Evolutionary conservation across 2,329 filamentous ascomycete species (phyloP).

Genomic region (Mycosphaerella arachidis): DNA sequence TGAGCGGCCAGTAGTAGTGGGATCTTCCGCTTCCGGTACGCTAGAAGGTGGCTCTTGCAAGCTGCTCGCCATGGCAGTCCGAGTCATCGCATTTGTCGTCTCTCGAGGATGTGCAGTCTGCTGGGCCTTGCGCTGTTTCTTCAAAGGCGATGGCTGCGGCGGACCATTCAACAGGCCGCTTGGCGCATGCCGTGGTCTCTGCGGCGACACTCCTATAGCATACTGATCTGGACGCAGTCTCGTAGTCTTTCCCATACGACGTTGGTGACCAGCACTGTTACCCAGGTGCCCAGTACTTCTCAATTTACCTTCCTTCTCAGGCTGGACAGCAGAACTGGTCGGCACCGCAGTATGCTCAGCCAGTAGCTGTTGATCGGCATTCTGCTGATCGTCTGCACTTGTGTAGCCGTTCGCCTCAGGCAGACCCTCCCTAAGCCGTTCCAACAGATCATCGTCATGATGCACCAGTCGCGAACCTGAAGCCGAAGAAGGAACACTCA

Average conservation of each 20-base stretch:
- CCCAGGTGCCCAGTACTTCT: background rate
- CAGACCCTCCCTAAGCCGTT: background rate
- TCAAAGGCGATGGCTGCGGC: background rate
- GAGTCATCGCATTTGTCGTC: background rate
- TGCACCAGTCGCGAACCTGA: no score
- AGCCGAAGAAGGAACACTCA: no score
- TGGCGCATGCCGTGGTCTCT: background rate
- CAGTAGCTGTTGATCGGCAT: background rate
- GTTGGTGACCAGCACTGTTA: background rate
- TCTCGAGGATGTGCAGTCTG: background rate
- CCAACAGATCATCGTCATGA: background rate
- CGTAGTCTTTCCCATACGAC: background rate
- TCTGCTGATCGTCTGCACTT: background rate
- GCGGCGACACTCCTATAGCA: background rate
- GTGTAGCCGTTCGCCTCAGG: background rate
- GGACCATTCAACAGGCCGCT: background rate
- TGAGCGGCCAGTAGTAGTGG: background rate
- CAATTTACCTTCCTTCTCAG: background rate
- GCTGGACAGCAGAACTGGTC: background rate
- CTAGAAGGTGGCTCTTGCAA: background rate
- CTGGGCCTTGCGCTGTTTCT: background rate
- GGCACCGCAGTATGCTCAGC: background rate
- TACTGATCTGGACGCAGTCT: slow-evolving; percentile 6
- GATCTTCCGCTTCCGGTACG: background rate
- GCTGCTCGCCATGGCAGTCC: background rate